Conservation (phyloP, 306 rosid species). For the Trifolium fragiferum region DNA sequence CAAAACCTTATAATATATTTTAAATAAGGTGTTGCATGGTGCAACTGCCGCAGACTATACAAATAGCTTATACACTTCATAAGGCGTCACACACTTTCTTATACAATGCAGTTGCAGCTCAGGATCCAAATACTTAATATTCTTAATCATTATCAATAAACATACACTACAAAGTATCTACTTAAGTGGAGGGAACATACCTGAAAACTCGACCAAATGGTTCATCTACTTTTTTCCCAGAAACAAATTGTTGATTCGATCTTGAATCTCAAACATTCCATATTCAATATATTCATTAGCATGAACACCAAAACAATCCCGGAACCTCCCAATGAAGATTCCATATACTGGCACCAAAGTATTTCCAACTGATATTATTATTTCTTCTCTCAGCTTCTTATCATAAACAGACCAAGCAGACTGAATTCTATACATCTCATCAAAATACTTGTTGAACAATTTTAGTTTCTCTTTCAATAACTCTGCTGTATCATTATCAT, state of each 20-base stretch:
- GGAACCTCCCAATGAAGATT: constrained; percentile 9
- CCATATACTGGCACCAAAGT: not conserved
- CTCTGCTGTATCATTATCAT: not conserved
- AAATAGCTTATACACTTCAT: too few relatives aligned
- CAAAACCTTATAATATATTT: too few relatives aligned
- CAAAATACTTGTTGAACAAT: constrained; percentile 19
- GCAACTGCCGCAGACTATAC: too few relatives aligned
- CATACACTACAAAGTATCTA: too few relatives aligned
- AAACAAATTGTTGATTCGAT: constrained; percentile 29
- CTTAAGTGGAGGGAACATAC: too few relatives aligned
- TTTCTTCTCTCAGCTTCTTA: not conserved
- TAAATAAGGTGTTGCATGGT: too few relatives aligned
- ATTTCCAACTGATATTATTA: not conserved
- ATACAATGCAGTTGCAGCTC: too few relatives aligned
- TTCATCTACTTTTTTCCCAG: not conserved
- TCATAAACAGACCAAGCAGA: constrained; percentile 4
- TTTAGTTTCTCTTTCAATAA: constrained; percentile 20
- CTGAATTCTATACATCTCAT: constrained; percentile 22
- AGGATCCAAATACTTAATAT: too few relatives aligned
- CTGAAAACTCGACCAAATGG: not conserved
- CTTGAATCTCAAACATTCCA: constrained; percentile 26
- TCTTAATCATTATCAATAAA: too few relatives aligned
- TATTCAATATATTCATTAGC: not conserved
- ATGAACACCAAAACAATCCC: not conserved
- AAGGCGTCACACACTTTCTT: too few relatives aligned